Percentiles rank a stretch among this genome's conserved stretches.
These are phyloP conservation scores for Tolypocladium paradoxum DNA, from an alignment of 2,329 filamentous ascomycete species.

Conservation along the genomic window DNA sequence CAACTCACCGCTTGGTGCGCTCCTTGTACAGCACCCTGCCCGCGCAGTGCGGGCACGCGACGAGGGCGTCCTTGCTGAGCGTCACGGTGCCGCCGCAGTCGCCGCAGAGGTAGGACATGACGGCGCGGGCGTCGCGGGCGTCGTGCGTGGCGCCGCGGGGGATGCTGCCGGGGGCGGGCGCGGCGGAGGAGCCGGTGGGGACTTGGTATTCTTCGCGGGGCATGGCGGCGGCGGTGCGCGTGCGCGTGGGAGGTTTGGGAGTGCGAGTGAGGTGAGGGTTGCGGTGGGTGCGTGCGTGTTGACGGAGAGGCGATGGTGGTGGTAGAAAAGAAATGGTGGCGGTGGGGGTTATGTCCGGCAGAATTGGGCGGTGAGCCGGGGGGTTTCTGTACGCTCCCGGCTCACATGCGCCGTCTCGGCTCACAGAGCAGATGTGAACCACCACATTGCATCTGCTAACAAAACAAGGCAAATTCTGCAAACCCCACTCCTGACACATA, in stretches of 20 bases:
- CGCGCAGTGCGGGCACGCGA: slow-evolving; percentile 53
- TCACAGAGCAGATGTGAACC: too few relatives aligned
- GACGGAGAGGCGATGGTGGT: neutral
- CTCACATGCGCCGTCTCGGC: too few relatives aligned
- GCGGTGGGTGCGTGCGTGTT: neutral
- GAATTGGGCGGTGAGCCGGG: slow-evolving; percentile 10
- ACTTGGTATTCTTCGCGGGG: slow-evolving; percentile 72
- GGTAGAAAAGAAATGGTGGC: slow-evolving; percentile 8
- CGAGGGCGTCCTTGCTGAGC: slow-evolving; percentile 37
- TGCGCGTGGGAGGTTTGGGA: neutral
- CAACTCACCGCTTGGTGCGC: slow-evolving; percentile 80
- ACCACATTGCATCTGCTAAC: too few relatives aligned
- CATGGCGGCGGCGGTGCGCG: slow-evolving; percentile 26
- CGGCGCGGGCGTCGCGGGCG: slow-evolving; percentile 24
- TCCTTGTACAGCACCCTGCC: slow-evolving; percentile 97
- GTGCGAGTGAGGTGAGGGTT: neutral
- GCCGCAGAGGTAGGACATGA: slow-evolving; percentile 31
- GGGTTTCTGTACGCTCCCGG: too few relatives aligned
- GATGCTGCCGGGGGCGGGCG: slow-evolving; percentile 25
- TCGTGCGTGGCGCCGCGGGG: slow-evolving; percentile 29
- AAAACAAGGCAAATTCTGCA: too few relatives aligned
- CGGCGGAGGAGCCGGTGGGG: slow-evolving; percentile 41
- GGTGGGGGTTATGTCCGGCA: slow-evolving; percentile 11
- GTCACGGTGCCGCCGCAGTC: slow-evolving; percentile 31
- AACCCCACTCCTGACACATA: too few relatives aligned